Conservation (phyloP, 2,329 filamentous ascomycete genomes). For the Waltergamsia citrina region DNA sequence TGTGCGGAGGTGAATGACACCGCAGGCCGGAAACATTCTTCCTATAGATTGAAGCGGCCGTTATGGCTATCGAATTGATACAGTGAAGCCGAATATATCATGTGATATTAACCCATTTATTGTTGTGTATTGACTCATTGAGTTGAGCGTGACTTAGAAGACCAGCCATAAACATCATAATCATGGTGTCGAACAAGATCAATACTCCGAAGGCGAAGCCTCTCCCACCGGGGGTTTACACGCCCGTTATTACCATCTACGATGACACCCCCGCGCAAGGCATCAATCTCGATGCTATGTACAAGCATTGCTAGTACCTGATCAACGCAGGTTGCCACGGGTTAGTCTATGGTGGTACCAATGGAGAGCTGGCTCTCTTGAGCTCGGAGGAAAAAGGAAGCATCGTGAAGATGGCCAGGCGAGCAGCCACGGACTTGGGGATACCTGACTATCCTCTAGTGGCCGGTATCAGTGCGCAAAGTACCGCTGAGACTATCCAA, state of each 20-base stretch:
- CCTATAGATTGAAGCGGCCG: no score
- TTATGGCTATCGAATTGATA: no score
- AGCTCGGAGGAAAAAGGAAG: constrained; percentile 26
- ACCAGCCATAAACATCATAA: not conserved
- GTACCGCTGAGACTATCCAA: constrained; percentile 55
- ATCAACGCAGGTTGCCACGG: constrained; percentile 33
- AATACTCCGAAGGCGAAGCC: constrained; percentile 24
- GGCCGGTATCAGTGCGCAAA: constrained; percentile 33
- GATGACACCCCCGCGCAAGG: constrained; percentile 26
- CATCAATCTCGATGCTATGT: constrained; percentile 33
- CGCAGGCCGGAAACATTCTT: no score
- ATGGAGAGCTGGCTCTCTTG: constrained; percentile 33
- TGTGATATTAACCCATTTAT: no score
- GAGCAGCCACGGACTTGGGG: constrained; percentile 23
- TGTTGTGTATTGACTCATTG: no score
- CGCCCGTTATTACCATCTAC: constrained; percentile 36
- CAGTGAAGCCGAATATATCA: no score
- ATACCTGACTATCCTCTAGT: constrained; percentile 28
- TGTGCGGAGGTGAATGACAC: no score
- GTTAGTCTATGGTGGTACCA: constrained; percentile 36
- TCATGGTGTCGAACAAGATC: constrained; percentile 15
- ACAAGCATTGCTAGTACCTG: constrained; percentile 29
- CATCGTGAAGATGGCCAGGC: constrained; percentile 26
- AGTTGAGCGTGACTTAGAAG: no score
- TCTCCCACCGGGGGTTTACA: constrained; percentile 33